Evolutionary conservation across 2,329 filamentous ascomycete species (phyloP).

Genomic region (Gnomoniopsis sp.): DNA sequence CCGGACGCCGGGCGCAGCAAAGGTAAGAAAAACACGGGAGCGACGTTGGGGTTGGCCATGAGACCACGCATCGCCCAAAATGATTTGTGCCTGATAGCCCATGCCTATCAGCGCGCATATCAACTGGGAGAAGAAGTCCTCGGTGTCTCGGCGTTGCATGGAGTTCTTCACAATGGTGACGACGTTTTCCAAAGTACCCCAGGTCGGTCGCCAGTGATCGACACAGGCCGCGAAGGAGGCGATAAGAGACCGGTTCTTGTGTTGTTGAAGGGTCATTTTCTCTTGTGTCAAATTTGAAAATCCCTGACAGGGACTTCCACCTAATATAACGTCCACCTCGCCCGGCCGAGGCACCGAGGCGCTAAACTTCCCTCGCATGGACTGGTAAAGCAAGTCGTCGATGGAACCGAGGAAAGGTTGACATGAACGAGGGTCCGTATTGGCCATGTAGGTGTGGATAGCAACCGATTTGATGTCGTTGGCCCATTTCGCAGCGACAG

Average conservation of each 20-base stretch:
- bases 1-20: conserved; percentile 62
- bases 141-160: conserved; percentile 31
- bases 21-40: conserved; percentile 66
- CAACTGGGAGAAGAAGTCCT: conserved; percentile 71
- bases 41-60: conserved; percentile 65
- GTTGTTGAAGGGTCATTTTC: conserved; percentile 50
- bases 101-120: conserved; percentile 70
- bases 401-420: conserved; percentile 68
- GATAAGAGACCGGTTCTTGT: conserved; percentile 72
- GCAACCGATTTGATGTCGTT: conserved; percentile 65
- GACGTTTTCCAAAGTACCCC: conserved; percentile 77
- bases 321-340: conserved; percentile 65
- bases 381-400: conserved; percentile 59
- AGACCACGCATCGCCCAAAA: conserved; percentile 66
- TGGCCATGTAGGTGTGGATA: conserved; percentile 72
- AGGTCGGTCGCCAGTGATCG: conserved; percentile 72
- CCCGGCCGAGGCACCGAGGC: conserved; percentile 54
- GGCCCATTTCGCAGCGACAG: conserved; percentile 61
- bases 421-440: conserved; percentile 41
- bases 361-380: conserved; percentile 48
- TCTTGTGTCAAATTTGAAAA: conserved; percentile 64
- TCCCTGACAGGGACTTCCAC: conserved; percentile 74
- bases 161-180: conserved; percentile 53
- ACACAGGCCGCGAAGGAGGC: conserved; percentile 72
- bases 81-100: conserved; percentile 71